Conservation (phyloP, 192 early-diverging fungal species). For the Linnemannia elongata region DNA sequence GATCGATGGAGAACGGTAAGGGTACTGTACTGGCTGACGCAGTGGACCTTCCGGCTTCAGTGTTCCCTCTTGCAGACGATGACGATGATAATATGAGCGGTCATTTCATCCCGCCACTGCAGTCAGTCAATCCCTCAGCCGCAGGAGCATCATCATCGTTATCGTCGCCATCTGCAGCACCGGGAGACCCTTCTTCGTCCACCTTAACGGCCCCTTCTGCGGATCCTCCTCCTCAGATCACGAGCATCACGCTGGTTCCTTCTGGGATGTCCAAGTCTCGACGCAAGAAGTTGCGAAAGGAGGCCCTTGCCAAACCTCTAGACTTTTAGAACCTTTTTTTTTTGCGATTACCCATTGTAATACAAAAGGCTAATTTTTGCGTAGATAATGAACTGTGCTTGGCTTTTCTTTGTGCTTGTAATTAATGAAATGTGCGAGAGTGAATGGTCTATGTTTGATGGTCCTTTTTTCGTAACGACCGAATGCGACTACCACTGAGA, state of each 20-base stretch:
- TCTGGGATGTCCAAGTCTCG: conserved; percentile 10
- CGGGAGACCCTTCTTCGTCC: not conserved
- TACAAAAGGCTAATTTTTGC: not conserved
- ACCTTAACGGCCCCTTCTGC: not conserved
- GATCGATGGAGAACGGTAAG: not conserved
- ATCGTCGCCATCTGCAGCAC: not conserved
- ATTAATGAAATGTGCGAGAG: not conserved
- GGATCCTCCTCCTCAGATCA: not conserved
- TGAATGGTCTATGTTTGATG: not conserved
- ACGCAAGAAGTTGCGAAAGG: conserved; percentile 15
- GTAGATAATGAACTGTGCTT: not conserved
- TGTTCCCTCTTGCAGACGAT: not conserved
- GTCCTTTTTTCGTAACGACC: not conserved
- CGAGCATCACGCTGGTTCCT: conserved; percentile 13
- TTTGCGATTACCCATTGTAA: not conserved
- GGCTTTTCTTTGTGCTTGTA: not conserved
- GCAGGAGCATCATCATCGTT: not conserved
- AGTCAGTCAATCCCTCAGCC: not conserved
- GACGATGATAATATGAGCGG: not conserved
- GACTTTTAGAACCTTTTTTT: not conserved
- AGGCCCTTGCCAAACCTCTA: not conserved
- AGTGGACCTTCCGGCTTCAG: not conserved
- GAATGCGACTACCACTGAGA: conserved; percentile 40
- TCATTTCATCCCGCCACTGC: not conserved
- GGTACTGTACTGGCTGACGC: not conserved